Base-by-base conservation (phyloP, 169 alveolate genomes). In the Cryptosporidium xiaoi region DNA sequence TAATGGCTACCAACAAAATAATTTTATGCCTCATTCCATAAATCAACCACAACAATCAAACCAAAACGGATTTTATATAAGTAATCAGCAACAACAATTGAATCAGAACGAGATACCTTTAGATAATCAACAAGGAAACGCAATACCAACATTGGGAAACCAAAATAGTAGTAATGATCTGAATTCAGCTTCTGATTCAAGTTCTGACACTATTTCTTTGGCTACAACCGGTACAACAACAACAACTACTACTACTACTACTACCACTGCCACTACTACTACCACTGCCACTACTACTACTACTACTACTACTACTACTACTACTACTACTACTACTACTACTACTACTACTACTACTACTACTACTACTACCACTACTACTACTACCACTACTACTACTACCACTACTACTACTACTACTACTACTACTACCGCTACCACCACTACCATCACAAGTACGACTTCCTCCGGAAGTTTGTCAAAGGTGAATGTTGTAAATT, bases 251-350 rank as follows among this genome's bases (percentile, higher is more conserved):
- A 51, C 67, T 0, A 69, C 83, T 0, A 69, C 83, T 0, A 69
- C 83, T 0, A 55, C 66, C 2, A 51, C 66, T 1, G 51, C 51
- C 10, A 55, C 27, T 0, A 69, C 67, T 0, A 51, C 83, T 8
- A 69, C 83, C 0, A 55, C 83, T 15, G 33, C 83, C 0, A 55
- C 83, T n/a, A 69, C 83, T 0, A 69, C 83, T 0, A 69, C 83
- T 0, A 55, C 83, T 1, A 55, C 83, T 0, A 69, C 83, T 0
- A 69, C 83, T 0, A 69, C 83, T 0, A 55, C 83, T 0, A 55
- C 83, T 7, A 33, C 83, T 27, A 51, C 83, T 36, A 69, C 83
- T 13, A 68, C 67, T 3, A 68, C 83, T 0, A 68, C 66, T 7
- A 68, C 83, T 0, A 53, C 66, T 0, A 68, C 83, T 1, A 68